A percentile compares a stretch with the other conserved stretches of the same genome.
phyloP scores from a whole-genome alignment of 805 yeast genomes.

The Wickerhamomyces rabaulensis region DNA sequence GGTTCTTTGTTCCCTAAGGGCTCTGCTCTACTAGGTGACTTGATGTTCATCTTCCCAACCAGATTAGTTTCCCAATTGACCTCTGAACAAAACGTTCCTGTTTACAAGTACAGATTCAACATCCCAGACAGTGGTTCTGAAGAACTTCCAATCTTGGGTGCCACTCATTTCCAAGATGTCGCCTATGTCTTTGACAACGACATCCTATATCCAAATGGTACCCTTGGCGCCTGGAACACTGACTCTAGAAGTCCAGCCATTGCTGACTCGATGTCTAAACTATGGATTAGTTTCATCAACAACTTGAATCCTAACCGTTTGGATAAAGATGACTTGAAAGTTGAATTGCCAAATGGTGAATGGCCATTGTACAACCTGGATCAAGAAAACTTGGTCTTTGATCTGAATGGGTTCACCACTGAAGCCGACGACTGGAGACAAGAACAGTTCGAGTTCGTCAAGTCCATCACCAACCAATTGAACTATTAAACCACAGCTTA shows the following conservation, averaged over 20 bases:
- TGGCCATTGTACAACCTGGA: constrained; percentile 3
- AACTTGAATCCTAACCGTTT: constrained; percentile 37
- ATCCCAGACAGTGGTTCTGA: constrained; percentile 1
- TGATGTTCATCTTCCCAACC: too few species aligned
- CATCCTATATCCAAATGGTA: neutral
- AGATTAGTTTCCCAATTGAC: constrained; percentile 6
- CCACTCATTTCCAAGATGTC: constrained; percentile 6
- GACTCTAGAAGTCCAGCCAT: too few species aligned
- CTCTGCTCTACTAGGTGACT: too few species aligned
- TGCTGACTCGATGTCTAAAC: constrained; percentile 2
- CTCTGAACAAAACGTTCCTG: constrained; percentile 3
- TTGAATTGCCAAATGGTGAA: too few species aligned
- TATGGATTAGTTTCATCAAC: constrained; percentile 12
- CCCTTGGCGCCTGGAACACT: constrained; percentile 1
- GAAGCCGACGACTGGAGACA: constrained; percentile 6
- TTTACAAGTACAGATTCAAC: constrained; percentile 7
- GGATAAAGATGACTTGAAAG: too few species aligned
- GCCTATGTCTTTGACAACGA: constrained; percentile 8
- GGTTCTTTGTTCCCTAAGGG: too few species aligned
- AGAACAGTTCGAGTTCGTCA: constrained; percentile 1
- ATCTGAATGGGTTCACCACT: constrained; percentile 3
- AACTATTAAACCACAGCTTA: too few species aligned
- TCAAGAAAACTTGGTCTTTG: constrained; percentile 6
- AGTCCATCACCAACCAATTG: too few species aligned
- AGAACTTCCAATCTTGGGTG: neutral